A percentile compares a stretch with the other conserved stretches of the same genome.
These are phyloP conservation scores for Prunus mira DNA, from an alignment of 306 rosid species.

Conservation along the genomic window DNA sequence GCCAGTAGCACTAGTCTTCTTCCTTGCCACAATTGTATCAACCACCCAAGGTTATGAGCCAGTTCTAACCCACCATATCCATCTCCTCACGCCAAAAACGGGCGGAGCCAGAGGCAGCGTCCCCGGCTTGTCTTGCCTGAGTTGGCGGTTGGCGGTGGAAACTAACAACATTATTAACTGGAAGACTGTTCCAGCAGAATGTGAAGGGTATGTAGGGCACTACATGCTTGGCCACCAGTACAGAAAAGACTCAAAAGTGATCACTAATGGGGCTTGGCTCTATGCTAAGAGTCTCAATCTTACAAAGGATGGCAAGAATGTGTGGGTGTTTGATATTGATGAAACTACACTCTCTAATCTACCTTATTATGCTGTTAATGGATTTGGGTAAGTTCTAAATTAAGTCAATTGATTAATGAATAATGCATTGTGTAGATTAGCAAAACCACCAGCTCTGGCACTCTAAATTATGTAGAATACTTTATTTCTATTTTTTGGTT, in stretches of 20 bases:
- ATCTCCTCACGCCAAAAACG: constrained; percentile 32
- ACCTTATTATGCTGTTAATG: constrained; percentile 44
- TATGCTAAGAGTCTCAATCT: constrained; percentile 24
- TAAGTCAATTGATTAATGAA: not conserved
- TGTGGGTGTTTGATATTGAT: constrained; percentile 51
- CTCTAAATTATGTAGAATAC: no score
- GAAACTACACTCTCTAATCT: constrained; percentile 58
- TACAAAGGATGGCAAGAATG: constrained; percentile 18
- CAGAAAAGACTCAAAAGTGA: constrained; percentile 38
- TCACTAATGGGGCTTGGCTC: constrained; percentile 23
- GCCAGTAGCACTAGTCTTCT: not conserved
- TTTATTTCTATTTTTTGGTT: no score
- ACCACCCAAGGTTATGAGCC: constrained; percentile 17
- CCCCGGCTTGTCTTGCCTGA: constrained; percentile 30
- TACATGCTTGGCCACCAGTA: constrained; percentile 44
- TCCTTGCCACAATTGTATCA: constrained; percentile 16
- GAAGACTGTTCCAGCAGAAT: constrained; percentile 35
- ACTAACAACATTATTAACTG: constrained; percentile 39
- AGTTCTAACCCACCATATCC: constrained; percentile 15
- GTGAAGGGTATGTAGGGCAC: constrained; percentile 44
- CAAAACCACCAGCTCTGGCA: no score
- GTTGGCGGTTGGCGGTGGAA: constrained; percentile 68
- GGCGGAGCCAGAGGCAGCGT: constrained; percentile 19
- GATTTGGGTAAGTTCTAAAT: constrained; percentile 49
- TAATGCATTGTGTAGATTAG: no score